Conservation (phyloP, 2,329 filamentous ascomycete genomes). For the Alternaria sp. region DNA sequence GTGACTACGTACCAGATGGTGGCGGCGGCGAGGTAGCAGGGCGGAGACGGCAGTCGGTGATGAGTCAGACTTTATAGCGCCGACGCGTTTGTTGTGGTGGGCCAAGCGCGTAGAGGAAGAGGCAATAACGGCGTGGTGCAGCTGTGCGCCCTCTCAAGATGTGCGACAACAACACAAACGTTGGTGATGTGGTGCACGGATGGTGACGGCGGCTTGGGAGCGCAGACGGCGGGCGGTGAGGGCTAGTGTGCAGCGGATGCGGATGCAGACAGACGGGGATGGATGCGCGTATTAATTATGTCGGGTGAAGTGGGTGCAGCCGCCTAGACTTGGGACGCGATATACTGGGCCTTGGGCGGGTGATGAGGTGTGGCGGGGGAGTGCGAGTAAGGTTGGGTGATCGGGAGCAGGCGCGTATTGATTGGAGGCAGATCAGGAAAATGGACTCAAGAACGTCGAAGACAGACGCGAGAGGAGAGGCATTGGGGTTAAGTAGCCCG, state of each 20-base stretch:
- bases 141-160: slow-evolving; percentile 15
- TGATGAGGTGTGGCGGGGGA: slow-evolving; percentile 23
- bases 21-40: slow-evolving; percentile 34
- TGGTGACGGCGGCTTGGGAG: slow-evolving; percentile 24
- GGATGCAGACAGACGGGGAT: slow-evolving; percentile 26
- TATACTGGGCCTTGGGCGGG: neutral
- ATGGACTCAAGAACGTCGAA: slow-evolving; percentile 23
- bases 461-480: slow-evolving; percentile 26
- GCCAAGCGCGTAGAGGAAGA: slow-evolving; percentile 23
- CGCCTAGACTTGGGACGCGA: neutral
- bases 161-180: slow-evolving; percentile 30
- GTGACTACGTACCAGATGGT: slow-evolving; percentile 40
- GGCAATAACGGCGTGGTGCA: slow-evolving; percentile 26
- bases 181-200: slow-evolving; percentile 28
- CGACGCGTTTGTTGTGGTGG: slow-evolving; percentile 32
- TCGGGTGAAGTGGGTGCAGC: slow-evolving; percentile 11
- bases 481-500: slow-evolving; percentile 28
- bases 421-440: slow-evolving; percentile 44
- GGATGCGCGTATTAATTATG: slow-evolving; percentile 20
- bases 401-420: slow-evolving; percentile 41
- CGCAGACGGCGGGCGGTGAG: slow-evolving; percentile 19
- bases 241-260: slow-evolving; percentile 30
- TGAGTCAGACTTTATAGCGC: slow-evolving; percentile 36
- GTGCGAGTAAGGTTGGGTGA: slow-evolving; percentile 28
- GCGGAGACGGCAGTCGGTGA: slow-evolving; percentile 19